Evolutionary conservation across 2,329 filamentous ascomycete species (phyloP), one percentile per base, ranked within the genome.

Genomic region (Emericellopsis atlantica): DNA sequence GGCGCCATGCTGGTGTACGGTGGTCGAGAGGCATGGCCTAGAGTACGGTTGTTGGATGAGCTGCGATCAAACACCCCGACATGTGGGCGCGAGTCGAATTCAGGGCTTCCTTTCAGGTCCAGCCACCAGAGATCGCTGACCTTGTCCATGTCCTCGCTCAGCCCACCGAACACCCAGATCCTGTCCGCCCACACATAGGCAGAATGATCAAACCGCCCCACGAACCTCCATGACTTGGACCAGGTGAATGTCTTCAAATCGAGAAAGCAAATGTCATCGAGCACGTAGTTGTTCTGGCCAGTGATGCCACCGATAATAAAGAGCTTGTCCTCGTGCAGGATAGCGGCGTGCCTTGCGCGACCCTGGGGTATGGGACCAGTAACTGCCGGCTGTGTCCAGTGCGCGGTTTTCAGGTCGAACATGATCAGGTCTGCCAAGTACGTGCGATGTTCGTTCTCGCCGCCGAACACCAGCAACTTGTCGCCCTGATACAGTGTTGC

Each of bases 171-270:
- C 6, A 96, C 88, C 90, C 90, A 98, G 29, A 98, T 81, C 35
- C 87, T 79, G 46, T 92, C 89, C 42, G 83, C 71, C 73, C 89
- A 95, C 44, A 98, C 82, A 71, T 90, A 95, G 40, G 85, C 88
- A 14, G 87, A 88, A 57, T 98, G 92, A 52, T 98, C 92, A 56
- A 95, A 98, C 32, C 92, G 79, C 38, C 85, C 81, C 22, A 95
- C 89, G 56, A 98, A 98, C 45, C 82, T 84, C 92, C 92, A 98
- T 33, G 87, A 81, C 43, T 87, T 80, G 42, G 90, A 96, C 92
- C 92, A 98, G 1, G 89, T 95, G 71, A 87, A 95, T 2, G 92
- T 96, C 66, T 94, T 95, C 37, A 98, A 69, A 56, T 98, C 92
- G 38, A 98, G 74, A 55, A 94, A 98, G 65, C 88, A 95, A 39